Conservation (phyloP, 2,329 filamentous ascomycete genomes). For the Aspergillus unguis region DNA sequence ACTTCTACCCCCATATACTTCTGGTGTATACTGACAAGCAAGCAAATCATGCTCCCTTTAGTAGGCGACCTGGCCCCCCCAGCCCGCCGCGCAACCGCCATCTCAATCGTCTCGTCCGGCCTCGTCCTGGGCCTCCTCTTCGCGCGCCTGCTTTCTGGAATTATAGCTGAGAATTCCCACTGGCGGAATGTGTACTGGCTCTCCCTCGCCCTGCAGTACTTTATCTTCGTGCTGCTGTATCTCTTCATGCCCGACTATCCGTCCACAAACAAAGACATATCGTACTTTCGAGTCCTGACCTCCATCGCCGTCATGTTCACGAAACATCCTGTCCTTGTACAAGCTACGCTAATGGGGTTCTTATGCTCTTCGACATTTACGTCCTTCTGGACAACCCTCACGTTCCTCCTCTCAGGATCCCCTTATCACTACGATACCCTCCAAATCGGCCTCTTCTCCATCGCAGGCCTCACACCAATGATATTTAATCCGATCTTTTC, state of each 20-base stretch:
- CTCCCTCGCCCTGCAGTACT: conserved; percentile 66
- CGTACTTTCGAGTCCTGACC: conserved; percentile 64
- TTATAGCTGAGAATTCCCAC: conserved; percentile 67
- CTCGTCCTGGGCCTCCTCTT: conserved; percentile 72
- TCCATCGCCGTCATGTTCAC: conserved; percentile 63
- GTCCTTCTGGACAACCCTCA: conserved; percentile 70
- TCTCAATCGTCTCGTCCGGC: conserved; percentile 73
- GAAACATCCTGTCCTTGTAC: conserved; percentile 65
- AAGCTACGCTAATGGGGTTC: conserved; percentile 66
- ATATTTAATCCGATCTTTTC: conserved; percentile 66
- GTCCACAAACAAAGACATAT: conserved; percentile 63
- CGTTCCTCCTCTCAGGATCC: conserved; percentile 68
- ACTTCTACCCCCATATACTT: neutral
- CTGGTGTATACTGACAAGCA: neutral
- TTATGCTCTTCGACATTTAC: conserved; percentile 62
- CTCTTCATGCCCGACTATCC: conserved; percentile 79
- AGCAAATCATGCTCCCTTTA: conserved; percentile 71
- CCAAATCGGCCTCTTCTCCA: conserved; percentile 71
- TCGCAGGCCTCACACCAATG: conserved; percentile 72
- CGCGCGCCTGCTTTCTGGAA: conserved; percentile 71
- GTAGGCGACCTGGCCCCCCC: conserved; percentile 74
- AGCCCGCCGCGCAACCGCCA: conserved; percentile 62
- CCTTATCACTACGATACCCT: conserved; percentile 68
- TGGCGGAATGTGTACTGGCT: conserved; percentile 82
- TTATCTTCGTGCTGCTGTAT: conserved; percentile 64